Percentiles rank a stretch among this genome's conserved stretches.
These are phyloP conservation scores for Colletotrichum sojae DNA, from an alignment of 2,329 filamentous ascomycete genomes.

Conservation along the genomic window DNA sequence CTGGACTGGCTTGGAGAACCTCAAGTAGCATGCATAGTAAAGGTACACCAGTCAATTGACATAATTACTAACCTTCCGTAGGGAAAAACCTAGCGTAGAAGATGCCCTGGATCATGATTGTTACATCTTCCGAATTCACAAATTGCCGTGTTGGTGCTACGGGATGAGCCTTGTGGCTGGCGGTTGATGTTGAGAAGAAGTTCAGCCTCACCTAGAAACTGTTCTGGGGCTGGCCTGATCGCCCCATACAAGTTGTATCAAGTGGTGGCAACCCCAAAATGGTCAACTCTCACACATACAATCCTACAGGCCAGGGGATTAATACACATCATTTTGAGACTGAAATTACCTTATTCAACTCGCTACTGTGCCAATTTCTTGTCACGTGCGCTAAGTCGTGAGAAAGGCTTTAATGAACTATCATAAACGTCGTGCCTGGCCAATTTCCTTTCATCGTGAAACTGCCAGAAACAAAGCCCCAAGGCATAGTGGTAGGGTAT, in stretches of 20 bases:
- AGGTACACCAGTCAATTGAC: not conserved
- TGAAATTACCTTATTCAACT: not conserved
- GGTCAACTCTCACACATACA: too few relatives aligned
- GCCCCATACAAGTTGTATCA: slow-evolving; percentile 25
- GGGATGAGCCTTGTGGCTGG: not conserved
- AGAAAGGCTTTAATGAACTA: slow-evolving; percentile 17
- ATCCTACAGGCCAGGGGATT: not conserved
- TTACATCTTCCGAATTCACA: slow-evolving; percentile 32
- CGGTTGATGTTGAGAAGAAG: slow-evolving; percentile 5
- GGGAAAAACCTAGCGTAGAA: slow-evolving; percentile 80
- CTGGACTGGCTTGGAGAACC: not conserved
- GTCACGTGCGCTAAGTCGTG: not conserved
- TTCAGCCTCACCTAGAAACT: not conserved
- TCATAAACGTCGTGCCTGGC: slow-evolving; percentile 39
- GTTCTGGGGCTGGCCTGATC: slow-evolving; percentile 8
- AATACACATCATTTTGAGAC: slow-evolving; percentile 1
- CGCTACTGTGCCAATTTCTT: not conserved
- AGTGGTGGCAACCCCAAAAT: not conserved
- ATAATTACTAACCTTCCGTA: slow-evolving; percentile 66
- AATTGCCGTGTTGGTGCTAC: not conserved
- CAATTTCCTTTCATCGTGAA: slow-evolving; percentile 32
- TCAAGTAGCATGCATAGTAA: not conserved
- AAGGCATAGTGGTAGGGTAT: slow-evolving; percentile 35
- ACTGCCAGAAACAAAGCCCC: slow-evolving; percentile 34
- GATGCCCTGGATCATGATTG: slow-evolving; percentile 76